Conservation (phyloP, 352 stramenopile species). For the Pythium plurisporium region DNA sequence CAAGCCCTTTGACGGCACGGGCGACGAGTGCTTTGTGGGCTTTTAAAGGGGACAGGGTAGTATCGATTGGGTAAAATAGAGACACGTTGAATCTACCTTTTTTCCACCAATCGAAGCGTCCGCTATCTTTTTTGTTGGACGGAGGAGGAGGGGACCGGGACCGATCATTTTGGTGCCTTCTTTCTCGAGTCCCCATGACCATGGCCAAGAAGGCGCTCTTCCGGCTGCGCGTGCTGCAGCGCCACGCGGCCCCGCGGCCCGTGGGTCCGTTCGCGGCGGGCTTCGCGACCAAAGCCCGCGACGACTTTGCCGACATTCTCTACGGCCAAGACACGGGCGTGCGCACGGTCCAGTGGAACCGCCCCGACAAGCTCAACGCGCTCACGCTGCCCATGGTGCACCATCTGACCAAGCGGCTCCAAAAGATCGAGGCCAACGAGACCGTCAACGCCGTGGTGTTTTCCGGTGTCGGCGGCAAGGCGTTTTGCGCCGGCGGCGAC, state of each 20-base stretch:
- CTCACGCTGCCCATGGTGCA: slow-evolving; percentile 91
- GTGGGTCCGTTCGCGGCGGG: slow-evolving; percentile 6
- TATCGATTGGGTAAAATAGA: slow-evolving; percentile 30
- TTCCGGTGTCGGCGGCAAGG: slow-evolving; percentile 69
- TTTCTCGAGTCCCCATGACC: neutral
- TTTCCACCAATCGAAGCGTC: slow-evolving; percentile 21
- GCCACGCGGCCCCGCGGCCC: slow-evolving; percentile 26
- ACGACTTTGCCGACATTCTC: slow-evolving; percentile 63
- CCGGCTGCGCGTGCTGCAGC: slow-evolving; percentile 57
- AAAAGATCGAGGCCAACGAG: slow-evolving; percentile 72
- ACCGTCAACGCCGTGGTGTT: slow-evolving; percentile 83
- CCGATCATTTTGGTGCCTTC: neutral
- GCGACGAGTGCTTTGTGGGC: slow-evolving; percentile 62
- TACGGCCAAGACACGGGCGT: slow-evolving; percentile 76
- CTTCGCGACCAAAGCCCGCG: slow-evolving; percentile 33
- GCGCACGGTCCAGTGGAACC: slow-evolving; percentile 88
- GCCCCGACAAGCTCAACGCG: slow-evolving; percentile 90
- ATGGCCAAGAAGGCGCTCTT: slow-evolving; percentile 18
- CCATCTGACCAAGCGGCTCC: slow-evolving; percentile 83
- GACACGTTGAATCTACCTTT: slow-evolving; percentile 3
- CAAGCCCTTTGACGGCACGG: slow-evolving; percentile 60
- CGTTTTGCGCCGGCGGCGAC: slow-evolving; percentile 96
- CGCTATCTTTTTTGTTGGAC: no score
- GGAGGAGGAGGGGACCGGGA: no score
- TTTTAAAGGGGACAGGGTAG: slow-evolving; percentile 33